Evolutionary conservation across 805 yeast species (phyloP), one percentile per base, ranked within the genome.

Genomic region (Spathaspora hagerdaliae): DNA sequence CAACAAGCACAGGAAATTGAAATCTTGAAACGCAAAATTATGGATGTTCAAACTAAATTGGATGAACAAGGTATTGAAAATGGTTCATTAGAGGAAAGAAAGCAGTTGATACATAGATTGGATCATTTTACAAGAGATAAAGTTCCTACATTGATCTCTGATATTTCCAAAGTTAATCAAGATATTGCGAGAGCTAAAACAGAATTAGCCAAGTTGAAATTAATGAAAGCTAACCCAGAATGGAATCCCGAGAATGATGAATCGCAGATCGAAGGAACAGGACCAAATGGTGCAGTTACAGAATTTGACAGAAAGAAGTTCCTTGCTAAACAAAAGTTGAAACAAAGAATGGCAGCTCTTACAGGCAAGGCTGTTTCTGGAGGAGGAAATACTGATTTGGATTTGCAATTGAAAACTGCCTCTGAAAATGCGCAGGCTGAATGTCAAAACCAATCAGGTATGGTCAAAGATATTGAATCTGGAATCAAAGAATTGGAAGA

Each of bases 271-370:
- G 71, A 74, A 27, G 97, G 97, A 5, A 79, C 94, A 6, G 98
- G 97, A 7, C 85, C 89, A 39, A 81, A 85, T 57, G 97, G 97
- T 29, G 81, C 81, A 48, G 78, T 89, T 7, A 91, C 97, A 2
- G 97, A 87, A 26, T 66, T 81, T 11, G 97, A 91, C 60, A 78
- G 86, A 48, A 78, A 86, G 51, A 85, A 86, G 55, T 94, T 92
- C 35, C 83, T 78, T 54, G 83, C 87, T 36, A 85, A 86, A 58
- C 95, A 92, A 36, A 67, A 82, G 46, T 72, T 94, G 54, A 82
- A 83, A 51, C 87, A 91, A 42, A 78, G 96, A 54, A 90, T 92
- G 96, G 96, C 96, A 27, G 88, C 92, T 3, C 76, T 92, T 56
- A 91, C 97, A 0, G 97, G 97, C 6, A 85, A 82, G 56, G 5